These are phyloP conservation scores for Penicillium sp. DNA, from an alignment of 2,329 filamentous ascomycete species.

Conservation along the genomic window DNA sequence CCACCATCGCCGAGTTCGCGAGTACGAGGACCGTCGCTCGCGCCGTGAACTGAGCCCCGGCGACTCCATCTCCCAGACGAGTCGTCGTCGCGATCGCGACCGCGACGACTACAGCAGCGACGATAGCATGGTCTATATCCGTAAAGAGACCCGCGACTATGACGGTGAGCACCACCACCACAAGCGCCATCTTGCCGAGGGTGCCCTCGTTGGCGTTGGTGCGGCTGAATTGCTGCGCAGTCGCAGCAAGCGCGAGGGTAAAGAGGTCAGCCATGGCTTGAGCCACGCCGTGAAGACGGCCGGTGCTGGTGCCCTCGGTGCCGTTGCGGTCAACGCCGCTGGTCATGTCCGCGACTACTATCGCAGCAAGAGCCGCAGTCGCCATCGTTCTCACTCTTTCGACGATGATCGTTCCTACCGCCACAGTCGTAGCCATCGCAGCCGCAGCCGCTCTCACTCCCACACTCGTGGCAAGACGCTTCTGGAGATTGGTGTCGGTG, in stretches of 20 bases:
- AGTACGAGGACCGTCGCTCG: constrained; percentile 55
- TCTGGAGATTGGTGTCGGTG: constrained; percentile 55
- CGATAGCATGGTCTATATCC: constrained; percentile 64
- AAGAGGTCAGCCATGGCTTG: constrained; percentile 55
- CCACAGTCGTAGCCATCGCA: constrained; percentile 40
- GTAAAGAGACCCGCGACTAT: constrained; percentile 52
- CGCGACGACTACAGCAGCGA: constrained; percentile 59
- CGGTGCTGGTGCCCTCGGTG: constrained; percentile 64
- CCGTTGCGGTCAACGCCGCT: constrained; percentile 63
- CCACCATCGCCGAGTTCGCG: constrained; percentile 58
- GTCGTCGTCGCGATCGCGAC: constrained; percentile 41
- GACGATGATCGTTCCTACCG: constrained; percentile 45
- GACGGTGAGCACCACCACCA: constrained; percentile 56
- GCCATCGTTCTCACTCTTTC: constrained; percentile 46
- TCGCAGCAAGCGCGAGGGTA: constrained; percentile 60
- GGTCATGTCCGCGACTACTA: constrained; percentile 55
- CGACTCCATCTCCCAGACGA: constrained; percentile 58
- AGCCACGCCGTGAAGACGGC: constrained; percentile 56
- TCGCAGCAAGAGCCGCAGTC: constrained; percentile 52
- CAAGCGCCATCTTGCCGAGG: constrained; percentile 63
- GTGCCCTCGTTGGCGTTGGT: constrained; percentile 62
- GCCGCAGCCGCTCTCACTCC: constrained; percentile 52
- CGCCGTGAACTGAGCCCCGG: constrained; percentile 54
- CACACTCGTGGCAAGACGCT: constrained; percentile 57
- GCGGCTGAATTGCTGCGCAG: constrained; percentile 64